phyloP scores from a whole-genome alignment of 352 stramenopile species.

The Phytopythium delawarense region DNA sequence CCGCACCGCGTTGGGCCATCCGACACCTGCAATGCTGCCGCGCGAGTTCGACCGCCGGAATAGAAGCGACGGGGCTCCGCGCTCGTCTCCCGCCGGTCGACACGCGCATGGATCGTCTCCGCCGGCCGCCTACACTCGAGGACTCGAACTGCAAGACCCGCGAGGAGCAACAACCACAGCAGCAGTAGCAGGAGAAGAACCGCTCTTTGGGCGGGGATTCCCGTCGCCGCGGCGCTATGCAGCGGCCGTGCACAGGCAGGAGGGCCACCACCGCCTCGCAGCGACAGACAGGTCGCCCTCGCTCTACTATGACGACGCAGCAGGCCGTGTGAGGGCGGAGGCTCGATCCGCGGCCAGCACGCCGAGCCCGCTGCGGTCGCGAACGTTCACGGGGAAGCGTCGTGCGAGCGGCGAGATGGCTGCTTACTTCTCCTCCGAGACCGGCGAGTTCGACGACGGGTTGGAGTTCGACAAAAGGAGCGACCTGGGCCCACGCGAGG shows the following conservation, averaged over 20 bases:
- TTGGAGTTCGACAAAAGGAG: background rate
- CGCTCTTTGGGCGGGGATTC: background rate
- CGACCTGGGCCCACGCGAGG: background rate
- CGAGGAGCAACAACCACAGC: background rate
- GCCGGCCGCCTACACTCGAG: background rate
- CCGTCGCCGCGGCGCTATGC: background rate
- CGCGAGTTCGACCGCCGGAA: constrained; percentile 5
- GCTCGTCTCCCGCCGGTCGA: constrained; percentile 4
- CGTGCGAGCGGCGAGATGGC: constrained; percentile 7
- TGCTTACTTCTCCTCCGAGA: background rate
- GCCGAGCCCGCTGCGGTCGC: background rate
- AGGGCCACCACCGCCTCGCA: background rate
- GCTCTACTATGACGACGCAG: background rate
- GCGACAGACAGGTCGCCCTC: background rate
- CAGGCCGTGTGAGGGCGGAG: background rate
- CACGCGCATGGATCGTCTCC: background rate
- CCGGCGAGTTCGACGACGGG: background rate
- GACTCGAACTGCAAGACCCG: background rate
- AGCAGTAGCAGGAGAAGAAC: background rate
- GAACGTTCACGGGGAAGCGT: constrained; percentile 4
- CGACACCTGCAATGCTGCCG: background rate
- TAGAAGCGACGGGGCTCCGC: background rate
- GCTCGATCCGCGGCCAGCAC: background rate
- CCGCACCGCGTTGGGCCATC: background rate
- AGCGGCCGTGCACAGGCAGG: background rate